These are phyloP conservation scores for Arachis stenosperma DNA, from an alignment of 306 rosid genomes.

Conservation along the genomic window DNA sequence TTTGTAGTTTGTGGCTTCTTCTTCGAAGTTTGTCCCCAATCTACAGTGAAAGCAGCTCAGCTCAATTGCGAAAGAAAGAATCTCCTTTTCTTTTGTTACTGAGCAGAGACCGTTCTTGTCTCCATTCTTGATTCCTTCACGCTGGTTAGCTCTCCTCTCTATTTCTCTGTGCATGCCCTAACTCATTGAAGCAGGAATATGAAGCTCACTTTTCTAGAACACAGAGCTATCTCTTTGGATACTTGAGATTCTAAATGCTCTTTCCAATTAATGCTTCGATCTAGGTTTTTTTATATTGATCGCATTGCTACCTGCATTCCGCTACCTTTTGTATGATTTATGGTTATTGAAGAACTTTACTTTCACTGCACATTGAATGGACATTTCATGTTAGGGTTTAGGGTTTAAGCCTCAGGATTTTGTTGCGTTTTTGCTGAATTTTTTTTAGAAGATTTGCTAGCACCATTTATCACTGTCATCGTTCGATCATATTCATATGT, in stretches of 20 bases:
- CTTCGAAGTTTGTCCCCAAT: background rate
- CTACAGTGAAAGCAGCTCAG: background rate
- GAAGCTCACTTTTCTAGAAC: background rate
- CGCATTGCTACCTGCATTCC: background rate
- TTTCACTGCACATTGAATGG: conserved; percentile 6
- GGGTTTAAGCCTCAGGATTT: conserved; percentile 50
- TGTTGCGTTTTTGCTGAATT: conserved; percentile 12
- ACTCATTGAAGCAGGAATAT: conserved; percentile 1
- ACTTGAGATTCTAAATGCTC: conserved; percentile 7
- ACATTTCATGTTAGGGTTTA: conserved; percentile 23
- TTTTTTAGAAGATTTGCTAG: background rate
- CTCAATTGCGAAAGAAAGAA: background rate
- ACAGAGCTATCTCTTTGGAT: background rate
- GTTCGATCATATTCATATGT: background rate
- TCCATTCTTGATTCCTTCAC: background rate
- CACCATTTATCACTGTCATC: background rate
- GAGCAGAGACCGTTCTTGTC: conserved; percentile 12
- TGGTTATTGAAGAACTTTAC: background rate
- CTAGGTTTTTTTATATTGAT: conserved; percentile 22
- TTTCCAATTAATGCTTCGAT: conserved; percentile 16
- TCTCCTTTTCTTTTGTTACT: background rate
- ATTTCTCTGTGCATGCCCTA: background rate
- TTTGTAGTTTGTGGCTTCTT: background rate
- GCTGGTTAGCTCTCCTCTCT: conserved; percentile 7
- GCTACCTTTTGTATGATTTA: background rate